Conservation (phyloP, 352 stramenopile genomes). For the Globisporangium nagaii region DNA sequence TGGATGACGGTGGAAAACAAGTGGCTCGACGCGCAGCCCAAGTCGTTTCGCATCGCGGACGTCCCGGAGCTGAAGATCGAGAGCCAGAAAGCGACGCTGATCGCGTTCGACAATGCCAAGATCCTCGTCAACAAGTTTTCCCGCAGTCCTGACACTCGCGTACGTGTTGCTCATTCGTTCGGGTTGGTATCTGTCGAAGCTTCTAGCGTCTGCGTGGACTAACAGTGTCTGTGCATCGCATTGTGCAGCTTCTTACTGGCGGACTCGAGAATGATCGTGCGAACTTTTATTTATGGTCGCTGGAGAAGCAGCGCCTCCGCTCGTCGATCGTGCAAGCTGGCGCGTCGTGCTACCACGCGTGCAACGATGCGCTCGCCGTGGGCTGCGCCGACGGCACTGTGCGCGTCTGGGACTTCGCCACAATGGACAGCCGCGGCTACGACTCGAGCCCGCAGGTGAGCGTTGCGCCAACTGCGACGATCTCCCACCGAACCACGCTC, state of each 20-base stretch:
- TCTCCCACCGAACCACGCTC: slow-evolving; percentile 76
- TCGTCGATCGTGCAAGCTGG: slow-evolving; percentile 62
- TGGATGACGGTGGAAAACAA: slow-evolving; percentile 67
- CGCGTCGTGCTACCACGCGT: slow-evolving; percentile 73
- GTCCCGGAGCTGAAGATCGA: slow-evolving; percentile 57
- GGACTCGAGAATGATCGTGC: slow-evolving; percentile 64
- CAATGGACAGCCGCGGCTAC: slow-evolving; percentile 44
- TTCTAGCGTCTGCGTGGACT: too few species aligned
- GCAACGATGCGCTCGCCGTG: slow-evolving; percentile 74
- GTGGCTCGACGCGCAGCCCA: slow-evolving; percentile 50
- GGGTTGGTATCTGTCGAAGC: too few species aligned
- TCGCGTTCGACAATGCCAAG: slow-evolving; percentile 59
- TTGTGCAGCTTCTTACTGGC: slow-evolving; percentile 62
- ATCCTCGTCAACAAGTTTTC: slow-evolving; percentile 64
- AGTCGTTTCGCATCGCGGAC: slow-evolving; percentile 34
- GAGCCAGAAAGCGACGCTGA: slow-evolving; percentile 34
- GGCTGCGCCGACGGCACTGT: slow-evolving; percentile 72
- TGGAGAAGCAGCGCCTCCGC: slow-evolving; percentile 60
- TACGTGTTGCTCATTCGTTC: slow-evolving; percentile 20
- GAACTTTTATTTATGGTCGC: slow-evolving; percentile 83
- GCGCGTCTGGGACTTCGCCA: slow-evolving; percentile 79
- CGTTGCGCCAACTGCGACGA: slow-evolving; percentile 49
- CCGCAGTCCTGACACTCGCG: slow-evolving; percentile 49
- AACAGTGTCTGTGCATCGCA: too few species aligned
- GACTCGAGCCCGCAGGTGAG: slow-evolving; percentile 46